Base-by-base conservation (phyloP, 169 alveolate species). In the Toxoplasma gondii region DNA sequence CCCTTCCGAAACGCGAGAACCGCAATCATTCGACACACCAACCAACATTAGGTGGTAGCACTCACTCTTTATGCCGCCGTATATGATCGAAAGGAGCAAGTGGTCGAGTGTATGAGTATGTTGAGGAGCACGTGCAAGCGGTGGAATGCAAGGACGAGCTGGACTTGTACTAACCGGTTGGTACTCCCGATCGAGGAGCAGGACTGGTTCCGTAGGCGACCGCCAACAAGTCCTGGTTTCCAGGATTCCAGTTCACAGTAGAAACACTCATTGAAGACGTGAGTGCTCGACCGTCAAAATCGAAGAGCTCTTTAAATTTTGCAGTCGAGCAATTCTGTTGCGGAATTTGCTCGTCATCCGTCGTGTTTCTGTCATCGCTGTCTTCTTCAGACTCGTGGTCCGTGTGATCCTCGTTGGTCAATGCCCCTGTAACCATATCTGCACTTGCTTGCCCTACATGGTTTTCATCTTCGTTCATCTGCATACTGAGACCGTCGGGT, bases 151-250 rank as follows among this genome's bases (percentile, higher is more conserved):
- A 12, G 58, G 22, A 49, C 22, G 58, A 0, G 58, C 58, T 49
- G 22, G 45, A 44, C 87, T 22, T 22, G 9, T 34, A 34, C 87
- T 16, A 22, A 78, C 87, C 87, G 9, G 87, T 1, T 31, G 90
- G 16, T 16, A 36, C 5, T 9, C 34, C 67, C 39, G 90, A 41
- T 38, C 39, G 67, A 31, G 90, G 45, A 78, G 87, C 87, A 22
- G 87, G 87, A 34, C 53, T 78, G 34, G 53, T 78, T 41, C 90
- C 90, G 67, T 45, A 43, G n/a, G 49, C 90, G 36, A 82, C 90
- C 19, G 90, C 90, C 54, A 82, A 49, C 67, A 82, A 36, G 67
- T 82, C 90, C 31, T 39, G 69, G 67, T 44, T 41, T 29, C 43
- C 90, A 24, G 90, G 54, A 31, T 44, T 82, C 90, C 90, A 82